Evolutionary conservation across 139 green algal genomes (phyloP).

Genomic region (Gonium pectorale): DNA sequence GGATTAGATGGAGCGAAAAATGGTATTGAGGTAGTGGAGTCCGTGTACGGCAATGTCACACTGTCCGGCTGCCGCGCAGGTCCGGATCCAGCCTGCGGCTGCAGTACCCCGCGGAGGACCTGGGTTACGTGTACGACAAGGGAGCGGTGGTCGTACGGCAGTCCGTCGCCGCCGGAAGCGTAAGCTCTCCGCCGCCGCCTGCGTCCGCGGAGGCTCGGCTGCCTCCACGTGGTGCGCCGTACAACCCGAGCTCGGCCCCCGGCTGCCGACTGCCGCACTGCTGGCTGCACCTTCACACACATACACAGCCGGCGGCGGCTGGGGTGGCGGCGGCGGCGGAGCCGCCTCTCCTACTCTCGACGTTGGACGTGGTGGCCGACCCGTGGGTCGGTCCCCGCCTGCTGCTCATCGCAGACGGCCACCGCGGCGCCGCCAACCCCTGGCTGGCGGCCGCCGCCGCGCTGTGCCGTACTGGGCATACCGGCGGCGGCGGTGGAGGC

Average conservation of each 20-base stretch:
- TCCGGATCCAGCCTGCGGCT: slow-evolving; percentile 84
- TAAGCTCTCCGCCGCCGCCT: too few species aligned
- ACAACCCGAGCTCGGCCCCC: slow-evolving; percentile 58
- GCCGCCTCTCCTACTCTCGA: background rate
- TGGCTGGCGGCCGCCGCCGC: slow-evolving; percentile 35
- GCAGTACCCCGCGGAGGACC: slow-evolving; percentile 92
- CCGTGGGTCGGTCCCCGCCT: slow-evolving; percentile 31
- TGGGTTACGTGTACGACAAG: slow-evolving; percentile 85
- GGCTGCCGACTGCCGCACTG: slow-evolving; percentile 80
- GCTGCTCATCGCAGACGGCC: slow-evolving; percentile 15
- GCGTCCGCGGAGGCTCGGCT: background rate
- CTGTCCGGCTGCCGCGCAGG: too few species aligned
- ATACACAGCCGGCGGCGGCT: background rate
- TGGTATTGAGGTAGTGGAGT: too few species aligned
- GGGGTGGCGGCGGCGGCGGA: background rate
- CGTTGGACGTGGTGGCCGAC: slow-evolving; percentile 27
- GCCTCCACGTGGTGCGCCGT: slow-evolving; percentile 43
- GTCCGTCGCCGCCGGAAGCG: too few species aligned
- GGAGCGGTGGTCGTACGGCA: slow-evolving; percentile 28
- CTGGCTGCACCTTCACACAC: slow-evolving; percentile 42
- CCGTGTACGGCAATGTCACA: too few species aligned
- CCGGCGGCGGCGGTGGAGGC: background rate
- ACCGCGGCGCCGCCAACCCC: background rate
- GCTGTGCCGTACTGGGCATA: slow-evolving; percentile 28
- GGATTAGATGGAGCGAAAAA: too few species aligned